These are phyloP conservation scores for Lentinula raphanica DNA, from an alignment of 768 basidiomycete species.

Conservation along the genomic window DNA sequence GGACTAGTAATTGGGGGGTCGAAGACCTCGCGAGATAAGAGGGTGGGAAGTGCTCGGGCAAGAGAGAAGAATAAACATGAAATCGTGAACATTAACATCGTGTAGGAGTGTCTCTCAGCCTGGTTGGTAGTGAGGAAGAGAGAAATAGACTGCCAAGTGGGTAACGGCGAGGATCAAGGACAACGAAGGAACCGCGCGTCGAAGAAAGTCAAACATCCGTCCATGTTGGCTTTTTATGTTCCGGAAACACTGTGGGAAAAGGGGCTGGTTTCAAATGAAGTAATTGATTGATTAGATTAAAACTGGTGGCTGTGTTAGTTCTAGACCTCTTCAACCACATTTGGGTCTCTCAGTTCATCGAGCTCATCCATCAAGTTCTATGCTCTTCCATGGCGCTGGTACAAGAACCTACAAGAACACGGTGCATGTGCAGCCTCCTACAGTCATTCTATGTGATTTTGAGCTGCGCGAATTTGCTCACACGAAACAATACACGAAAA, in stretches of 20 bases:
- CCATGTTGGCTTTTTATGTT: slow-evolving; percentile 8
- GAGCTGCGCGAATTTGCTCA: too few relatives aligned
- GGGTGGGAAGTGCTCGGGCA: slow-evolving; percentile 17
- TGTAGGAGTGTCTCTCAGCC: slow-evolving; percentile 1
- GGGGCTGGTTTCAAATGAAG: neutral
- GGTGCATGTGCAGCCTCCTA: too few relatives aligned
- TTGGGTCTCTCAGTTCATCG: too few relatives aligned
- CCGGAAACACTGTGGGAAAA: neutral
- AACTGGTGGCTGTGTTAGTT: neutral
- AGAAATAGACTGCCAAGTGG: neutral
- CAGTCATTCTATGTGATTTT: too few relatives aligned
- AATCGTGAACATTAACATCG: slow-evolving; percentile 15
- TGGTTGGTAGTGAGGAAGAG: neutral
- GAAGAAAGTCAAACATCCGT: slow-evolving; percentile 7
- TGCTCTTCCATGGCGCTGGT: too few relatives aligned
- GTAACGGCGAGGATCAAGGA: neutral
- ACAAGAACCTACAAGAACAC: too few relatives aligned
- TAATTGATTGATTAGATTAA: neutral
- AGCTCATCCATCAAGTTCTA: too few relatives aligned
- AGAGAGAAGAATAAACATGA: slow-evolving; percentile 16
- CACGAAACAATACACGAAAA: too few relatives aligned
- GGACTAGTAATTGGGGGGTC: slow-evolving; percentile 45
- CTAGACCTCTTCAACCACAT: too few relatives aligned
- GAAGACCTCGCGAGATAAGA: slow-evolving; percentile 36
- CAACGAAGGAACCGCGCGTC: slow-evolving; percentile 4